Conservation (phyloP, 2,329 filamentous ascomycete genomes). For the Lecanicillium sp. region DNA sequence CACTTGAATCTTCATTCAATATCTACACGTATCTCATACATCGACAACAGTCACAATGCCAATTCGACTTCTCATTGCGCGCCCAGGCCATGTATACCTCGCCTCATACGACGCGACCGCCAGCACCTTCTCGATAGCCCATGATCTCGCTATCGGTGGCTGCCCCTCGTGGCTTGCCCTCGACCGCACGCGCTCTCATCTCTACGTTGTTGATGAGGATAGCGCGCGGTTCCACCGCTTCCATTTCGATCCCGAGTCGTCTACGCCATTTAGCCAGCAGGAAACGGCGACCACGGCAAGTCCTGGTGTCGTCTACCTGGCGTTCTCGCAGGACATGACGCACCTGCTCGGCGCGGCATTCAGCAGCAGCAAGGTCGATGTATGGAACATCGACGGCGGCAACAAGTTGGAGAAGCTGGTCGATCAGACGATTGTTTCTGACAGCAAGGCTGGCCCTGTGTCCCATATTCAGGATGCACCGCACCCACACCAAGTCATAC, state of each 20-base stretch:
- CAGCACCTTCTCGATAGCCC: constrained; percentile 29
- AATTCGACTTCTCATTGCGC: constrained; percentile 37
- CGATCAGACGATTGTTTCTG: constrained; percentile 30
- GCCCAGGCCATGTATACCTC: constrained; percentile 33
- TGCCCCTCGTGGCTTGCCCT: constrained; percentile 43
- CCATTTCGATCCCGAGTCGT: constrained; percentile 28
- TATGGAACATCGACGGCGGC: constrained; percentile 38
- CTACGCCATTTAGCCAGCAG: constrained; percentile 22
- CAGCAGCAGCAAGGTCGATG: constrained; percentile 35
- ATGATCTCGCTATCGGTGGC: constrained; percentile 29
- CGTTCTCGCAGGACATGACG: constrained; percentile 38
- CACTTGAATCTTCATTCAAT: not conserved
- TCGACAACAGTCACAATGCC: not conserved
- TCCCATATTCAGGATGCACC: constrained; percentile 27
- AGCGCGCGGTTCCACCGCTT: constrained; percentile 34
- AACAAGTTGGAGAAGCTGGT: constrained; percentile 29
- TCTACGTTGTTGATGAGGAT: constrained; percentile 46
- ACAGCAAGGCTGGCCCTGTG: constrained; percentile 28
- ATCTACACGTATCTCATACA: not conserved
- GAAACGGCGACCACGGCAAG: constrained; percentile 30
- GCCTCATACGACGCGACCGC: constrained; percentile 35
- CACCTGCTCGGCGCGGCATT: constrained; percentile 41
- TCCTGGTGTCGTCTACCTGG: constrained; percentile 41
- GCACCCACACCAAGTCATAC: constrained; percentile 42
- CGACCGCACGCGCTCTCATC: constrained; percentile 26